Conservation (phyloP, 257 asterid genomes). For the Handroanthus guayacan region DNA sequence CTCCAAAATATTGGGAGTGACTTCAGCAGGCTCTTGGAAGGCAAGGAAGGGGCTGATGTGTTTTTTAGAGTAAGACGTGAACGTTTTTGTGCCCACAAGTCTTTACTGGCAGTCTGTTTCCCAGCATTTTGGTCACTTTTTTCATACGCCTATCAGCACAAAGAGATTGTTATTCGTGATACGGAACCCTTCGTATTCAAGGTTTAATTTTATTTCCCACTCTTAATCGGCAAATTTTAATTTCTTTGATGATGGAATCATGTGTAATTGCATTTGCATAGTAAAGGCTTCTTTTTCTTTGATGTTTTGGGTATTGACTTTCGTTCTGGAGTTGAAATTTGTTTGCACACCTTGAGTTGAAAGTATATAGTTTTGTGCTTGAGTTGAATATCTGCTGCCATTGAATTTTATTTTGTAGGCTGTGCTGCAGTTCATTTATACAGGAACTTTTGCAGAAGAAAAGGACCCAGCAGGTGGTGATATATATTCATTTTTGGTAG, state of each 20-base stretch:
- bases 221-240: no score
- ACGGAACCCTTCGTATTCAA: background rate
- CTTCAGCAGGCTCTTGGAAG: constrained; percentile 55
- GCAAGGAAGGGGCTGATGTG: constrained; percentile 56
- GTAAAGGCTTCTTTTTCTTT: background rate
- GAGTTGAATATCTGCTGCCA: constrained; percentile 22
- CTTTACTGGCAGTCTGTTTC: background rate
- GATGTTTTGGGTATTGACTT: no score
- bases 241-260: no score
- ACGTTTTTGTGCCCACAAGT: constrained; percentile 45
- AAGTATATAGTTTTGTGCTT: background rate
- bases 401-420: constrained; percentile 49
- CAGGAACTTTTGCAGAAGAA: constrained; percentile 53
- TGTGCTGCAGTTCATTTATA: constrained; percentile 60
- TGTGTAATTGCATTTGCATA: background rate
- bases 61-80: constrained; percentile 52
- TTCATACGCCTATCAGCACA: no score
- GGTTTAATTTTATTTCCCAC: background rate
- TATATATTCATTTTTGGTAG: constrained; percentile 45
- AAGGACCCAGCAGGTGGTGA: constrained; percentile 49
- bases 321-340: no score
- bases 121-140: background rate
- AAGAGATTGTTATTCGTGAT: background rate
- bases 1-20: constrained; percentile 54
- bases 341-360: background rate